These are phyloP conservation scores for Raffaelea ambrosiae DNA, from an alignment of 2,329 filamentous ascomycete species.

Conservation along the genomic window DNA sequence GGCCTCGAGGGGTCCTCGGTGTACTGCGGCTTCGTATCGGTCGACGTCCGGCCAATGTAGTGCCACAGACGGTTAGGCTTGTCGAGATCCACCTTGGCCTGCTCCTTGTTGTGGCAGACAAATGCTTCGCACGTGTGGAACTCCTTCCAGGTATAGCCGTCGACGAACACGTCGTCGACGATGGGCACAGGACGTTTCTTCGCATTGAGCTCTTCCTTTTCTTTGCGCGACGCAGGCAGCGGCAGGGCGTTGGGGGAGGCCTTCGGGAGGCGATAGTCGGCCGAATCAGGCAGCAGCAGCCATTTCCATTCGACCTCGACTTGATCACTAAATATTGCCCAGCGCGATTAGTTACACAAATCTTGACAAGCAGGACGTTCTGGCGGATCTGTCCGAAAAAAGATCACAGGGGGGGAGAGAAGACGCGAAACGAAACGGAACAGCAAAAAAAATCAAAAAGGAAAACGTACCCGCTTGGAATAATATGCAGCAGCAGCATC, in stretches of 20 bases:
- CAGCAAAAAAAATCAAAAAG: neutral
- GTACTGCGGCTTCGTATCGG: constrained; percentile 84
- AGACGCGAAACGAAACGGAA: neutral
- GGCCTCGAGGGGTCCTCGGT: constrained; percentile 61
- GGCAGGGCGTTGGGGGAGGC: constrained; percentile 65
- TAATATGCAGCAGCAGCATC: constrained; percentile 67
- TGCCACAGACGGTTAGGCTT: constrained; percentile 76
- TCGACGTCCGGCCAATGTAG: constrained; percentile 79
- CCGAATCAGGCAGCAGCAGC: constrained; percentile 62
- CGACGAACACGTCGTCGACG: constrained; percentile 58
- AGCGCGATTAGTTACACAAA: no score
- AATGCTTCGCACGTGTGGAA: constrained; percentile 56
- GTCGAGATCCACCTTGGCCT: constrained; percentile 61
- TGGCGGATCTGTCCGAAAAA: constrained; percentile 35
- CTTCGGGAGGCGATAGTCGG: constrained; percentile 64
- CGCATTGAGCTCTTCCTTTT: constrained; percentile 59
- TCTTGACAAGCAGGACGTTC: constrained; percentile 18
- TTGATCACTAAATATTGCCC: constrained; percentile 58
- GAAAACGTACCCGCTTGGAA: constrained; percentile 68
- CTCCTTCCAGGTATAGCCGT: constrained; percentile 67
- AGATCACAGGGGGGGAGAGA: constrained; percentile 28
- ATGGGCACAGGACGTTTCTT: constrained; percentile 55
- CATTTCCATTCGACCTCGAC: constrained; percentile 81
- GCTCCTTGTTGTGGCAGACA: constrained; percentile 39
- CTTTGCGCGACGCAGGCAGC: constrained; percentile 55